Evolutionary conservation across 768 basidiomycete species (phyloP), one percentile per base, ranked within the genome.

Genomic region (Kwoniella sp.): DNA sequence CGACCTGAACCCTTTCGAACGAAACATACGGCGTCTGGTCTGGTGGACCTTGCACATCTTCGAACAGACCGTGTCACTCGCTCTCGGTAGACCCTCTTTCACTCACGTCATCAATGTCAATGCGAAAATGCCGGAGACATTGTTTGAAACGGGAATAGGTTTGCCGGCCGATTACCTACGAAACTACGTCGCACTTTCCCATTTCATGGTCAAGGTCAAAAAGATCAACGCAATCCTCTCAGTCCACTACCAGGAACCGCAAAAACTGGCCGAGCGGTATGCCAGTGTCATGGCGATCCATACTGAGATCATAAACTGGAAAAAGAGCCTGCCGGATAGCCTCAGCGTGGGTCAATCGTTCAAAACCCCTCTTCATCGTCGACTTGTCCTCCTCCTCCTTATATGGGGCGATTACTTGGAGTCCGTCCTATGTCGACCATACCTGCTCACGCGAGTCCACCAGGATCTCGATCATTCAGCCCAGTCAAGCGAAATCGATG

Each of bases 131-230:
- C 51, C 51, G 10, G 51, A 52, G 5, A 52, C 51, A 27, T 19
- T 24, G 13, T 52, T 52, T 30, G 51, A 52, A n/a, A 15, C 27
- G 10, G 27, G 51, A 13, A 52, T 52, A 15, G 51, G 51, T 3
- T 19, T 52, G 17, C 51, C 51, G 17, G 25, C 15, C 13, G 51
- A 22, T 9, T 52, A 52, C 51, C 27, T 52, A 22, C 24, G 17
- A n/a, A 8, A 33, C n/a, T 33, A 55, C 36, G 58, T 59, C 25
- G 1, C 58, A 6, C 46, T 60, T 2, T 50, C 48, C 8, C 27
- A 60, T 8, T 50, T 50, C 48, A 51, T 60, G 26, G 49, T 52
- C n/a, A 60, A 51, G 48, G 51, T 60, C 49, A 60, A 60, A 24
- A 46, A 60, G 37, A 46, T 47, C 17, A 47, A 49, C 48, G 47